These are phyloP conservation scores for Protomyces lactucae-debilis DNA, from an alignment of 1,139 yeast genomes.

Conservation along the genomic window DNA sequence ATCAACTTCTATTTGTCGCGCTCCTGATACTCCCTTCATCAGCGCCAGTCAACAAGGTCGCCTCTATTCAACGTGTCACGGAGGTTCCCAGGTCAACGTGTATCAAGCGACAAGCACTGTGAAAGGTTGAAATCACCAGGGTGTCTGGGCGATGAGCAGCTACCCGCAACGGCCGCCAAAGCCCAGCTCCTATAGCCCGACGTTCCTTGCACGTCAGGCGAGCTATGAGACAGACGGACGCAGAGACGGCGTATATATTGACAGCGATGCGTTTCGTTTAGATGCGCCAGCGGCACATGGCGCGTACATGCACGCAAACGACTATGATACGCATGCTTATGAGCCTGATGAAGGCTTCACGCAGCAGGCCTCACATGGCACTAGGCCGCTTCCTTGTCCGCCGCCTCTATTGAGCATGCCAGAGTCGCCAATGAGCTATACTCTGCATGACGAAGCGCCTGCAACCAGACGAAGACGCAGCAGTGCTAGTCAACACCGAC, in stretches of 20 bases:
- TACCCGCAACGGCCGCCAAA: conserved; percentile 4
- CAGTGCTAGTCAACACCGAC: background rate
- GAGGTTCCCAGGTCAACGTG: no score
- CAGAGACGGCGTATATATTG: background rate
- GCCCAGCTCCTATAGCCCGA: conserved; percentile 21
- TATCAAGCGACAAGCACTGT: no score
- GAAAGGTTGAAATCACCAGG: no score
- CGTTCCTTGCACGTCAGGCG: conserved; percentile 5
- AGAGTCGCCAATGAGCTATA: background rate
- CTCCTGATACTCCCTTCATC: no score
- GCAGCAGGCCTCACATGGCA: background rate
- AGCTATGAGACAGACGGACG: background rate
- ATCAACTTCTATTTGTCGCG: no score
- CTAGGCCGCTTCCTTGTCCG: background rate
- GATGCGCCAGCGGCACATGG: no score
- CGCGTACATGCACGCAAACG: no score
- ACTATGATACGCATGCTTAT: no score
- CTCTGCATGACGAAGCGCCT: background rate
- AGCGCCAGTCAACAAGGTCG: no score
- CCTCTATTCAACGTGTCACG: no score
- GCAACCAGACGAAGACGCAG: background rate
- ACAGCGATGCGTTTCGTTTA: no score
- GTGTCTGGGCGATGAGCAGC: background rate
- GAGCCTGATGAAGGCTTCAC: no score
- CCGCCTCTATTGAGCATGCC: background rate